These are phyloP conservation scores for Globisporangium megalacanthum DNA, from an alignment of 352 stramenopile genomes.

Conservation along the genomic window DNA sequence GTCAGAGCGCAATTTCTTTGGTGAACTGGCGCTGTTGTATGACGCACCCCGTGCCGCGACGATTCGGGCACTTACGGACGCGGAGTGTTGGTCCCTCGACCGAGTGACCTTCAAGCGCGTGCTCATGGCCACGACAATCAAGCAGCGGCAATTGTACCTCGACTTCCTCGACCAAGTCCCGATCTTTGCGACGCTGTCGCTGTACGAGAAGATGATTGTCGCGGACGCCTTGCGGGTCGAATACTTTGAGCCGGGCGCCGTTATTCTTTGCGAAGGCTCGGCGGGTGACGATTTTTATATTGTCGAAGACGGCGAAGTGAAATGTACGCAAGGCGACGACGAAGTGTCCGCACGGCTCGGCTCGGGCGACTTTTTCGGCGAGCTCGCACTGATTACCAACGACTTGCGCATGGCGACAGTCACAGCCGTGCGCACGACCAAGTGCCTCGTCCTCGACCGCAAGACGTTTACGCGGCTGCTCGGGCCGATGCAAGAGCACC, in stretches of 20 bases:
- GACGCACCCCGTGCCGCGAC: conserved; percentile 94
- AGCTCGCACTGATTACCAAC: conserved; percentile 87
- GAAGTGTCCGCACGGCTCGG: conserved; percentile 58
- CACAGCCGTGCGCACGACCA: conserved; percentile 68
- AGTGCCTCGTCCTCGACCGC: conserved; percentile 85
- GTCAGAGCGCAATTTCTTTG: conserved; percentile 79
- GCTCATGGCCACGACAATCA: conserved; percentile 64
- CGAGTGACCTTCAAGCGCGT: conserved; percentile 67
- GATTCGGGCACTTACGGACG: conserved; percentile 62
- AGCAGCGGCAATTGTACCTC: conserved; percentile 50
- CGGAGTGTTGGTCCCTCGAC: conserved; percentile 84
- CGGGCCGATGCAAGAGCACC: conserved; percentile 60
- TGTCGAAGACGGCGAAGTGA: conserved; percentile 63
- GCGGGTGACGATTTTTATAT: conserved; percentile 81
- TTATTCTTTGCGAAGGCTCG: conserved; percentile 48
- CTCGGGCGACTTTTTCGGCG: conserved; percentile 61
- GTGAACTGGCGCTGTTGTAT: conserved; percentile 96
- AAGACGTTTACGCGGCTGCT: conserved; percentile 81
- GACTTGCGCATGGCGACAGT: conserved; percentile 88
- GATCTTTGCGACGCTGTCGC: conserved; percentile 71
- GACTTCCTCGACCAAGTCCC: conserved; percentile 61
- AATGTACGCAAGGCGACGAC: conserved; percentile 47
- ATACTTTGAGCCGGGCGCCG: conserved; percentile 35
- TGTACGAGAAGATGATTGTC: conserved; percentile 69
- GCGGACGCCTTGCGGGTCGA: conserved; percentile 58